A percentile compares a stretch with the other conserved stretches of the same genome.
phyloP scores from a whole-genome alignment of 257 asterid genomes.

The Pogostemon cablin region DNA sequence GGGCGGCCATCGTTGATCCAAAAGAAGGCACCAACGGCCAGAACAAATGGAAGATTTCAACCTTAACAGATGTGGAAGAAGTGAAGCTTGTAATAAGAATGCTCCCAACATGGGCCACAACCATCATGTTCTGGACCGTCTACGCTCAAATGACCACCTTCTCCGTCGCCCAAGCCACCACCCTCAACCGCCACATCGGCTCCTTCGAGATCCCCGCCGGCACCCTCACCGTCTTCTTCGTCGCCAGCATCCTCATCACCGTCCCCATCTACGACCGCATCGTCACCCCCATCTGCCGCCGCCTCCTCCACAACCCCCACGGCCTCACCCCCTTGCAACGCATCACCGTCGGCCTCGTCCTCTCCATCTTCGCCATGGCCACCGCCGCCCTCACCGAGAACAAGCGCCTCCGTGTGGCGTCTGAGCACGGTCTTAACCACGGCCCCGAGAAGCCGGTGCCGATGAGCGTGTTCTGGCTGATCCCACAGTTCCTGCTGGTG shows the following conservation, averaged over 20 bases:
- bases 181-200: conserved; percentile 64
- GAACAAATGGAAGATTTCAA: conserved; percentile 61
- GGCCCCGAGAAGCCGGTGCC: conserved; percentile 42
- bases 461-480: conserved; percentile 59
- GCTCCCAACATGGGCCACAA: conserved; percentile 91
- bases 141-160: conserved; percentile 89
- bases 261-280: conserved; percentile 62
- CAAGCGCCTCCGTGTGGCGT: conserved; percentile 51
- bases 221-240: conserved; percentile 71
- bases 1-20: conserved; percentile 63
- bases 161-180: conserved; percentile 77
- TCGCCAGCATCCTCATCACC: conserved; percentile 61
- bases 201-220: conserved; percentile 70
- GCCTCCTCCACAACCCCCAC: conserved; percentile 44
- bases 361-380: conserved; percentile 58
- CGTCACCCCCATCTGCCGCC: conserved; percentile 47
- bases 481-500: conserved; percentile 68
- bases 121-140: conserved; percentile 76
- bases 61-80: conserved; percentile 83
- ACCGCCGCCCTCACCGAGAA: conserved; percentile 66
- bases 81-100: conserved; percentile 69
- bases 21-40: background rate
- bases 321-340: conserved; percentile 77
- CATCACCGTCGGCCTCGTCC: conserved; percentile 49
- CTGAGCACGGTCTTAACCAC: conserved; percentile 40